Conservation (phyloP, 257 asterid species). For the Handroanthus guayacan region DNA sequence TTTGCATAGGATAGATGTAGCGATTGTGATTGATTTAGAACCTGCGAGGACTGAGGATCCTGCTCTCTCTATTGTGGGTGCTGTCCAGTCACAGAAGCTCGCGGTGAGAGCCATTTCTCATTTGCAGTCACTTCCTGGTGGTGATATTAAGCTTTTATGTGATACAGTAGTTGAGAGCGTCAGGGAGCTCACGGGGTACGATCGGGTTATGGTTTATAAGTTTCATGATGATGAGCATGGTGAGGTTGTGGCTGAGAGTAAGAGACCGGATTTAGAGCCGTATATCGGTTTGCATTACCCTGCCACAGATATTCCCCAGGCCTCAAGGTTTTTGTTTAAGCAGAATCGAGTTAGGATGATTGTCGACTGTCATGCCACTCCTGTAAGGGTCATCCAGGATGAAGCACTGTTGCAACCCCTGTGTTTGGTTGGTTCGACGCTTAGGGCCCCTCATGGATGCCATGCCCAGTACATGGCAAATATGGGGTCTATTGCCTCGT, state of each 20-base stretch:
- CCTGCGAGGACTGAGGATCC: slow-evolving; percentile 72
- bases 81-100: slow-evolving; percentile 65
- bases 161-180: slow-evolving; percentile 63
- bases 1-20: slow-evolving; percentile 64
- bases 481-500: slow-evolving; percentile 65
- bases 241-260: slow-evolving; percentile 66
- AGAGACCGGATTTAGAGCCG: slow-evolving; percentile 57
- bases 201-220: slow-evolving; percentile 65
- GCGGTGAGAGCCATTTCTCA: slow-evolving; percentile 64
- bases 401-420: slow-evolving; percentile 56
- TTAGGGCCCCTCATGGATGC: slow-evolving; percentile 67
- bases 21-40: slow-evolving; percentile 65
- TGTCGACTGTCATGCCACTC: slow-evolving; percentile 55
- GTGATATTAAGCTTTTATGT: slow-evolving; percentile 57
- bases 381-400: slow-evolving; percentile 52
- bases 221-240: slow-evolving; percentile 75
- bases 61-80: slow-evolving; percentile 62
- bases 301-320: slow-evolving; percentile 66
- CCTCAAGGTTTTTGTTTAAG: slow-evolving; percentile 61
- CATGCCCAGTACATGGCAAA: slow-evolving; percentile 65
- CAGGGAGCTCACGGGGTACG: slow-evolving; percentile 61
- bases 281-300: slow-evolving; percentile 67
- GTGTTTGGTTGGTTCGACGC: slow-evolving; percentile 66
- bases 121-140: slow-evolving; percentile 66
- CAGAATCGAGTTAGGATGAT: slow-evolving; percentile 66